A percentile compares a stretch with the other conserved stretches of the same genome.
Evolutionary conservation across 169 alveolate species (phyloP).

Genomic region (Plasmodium vinckei): DNA sequence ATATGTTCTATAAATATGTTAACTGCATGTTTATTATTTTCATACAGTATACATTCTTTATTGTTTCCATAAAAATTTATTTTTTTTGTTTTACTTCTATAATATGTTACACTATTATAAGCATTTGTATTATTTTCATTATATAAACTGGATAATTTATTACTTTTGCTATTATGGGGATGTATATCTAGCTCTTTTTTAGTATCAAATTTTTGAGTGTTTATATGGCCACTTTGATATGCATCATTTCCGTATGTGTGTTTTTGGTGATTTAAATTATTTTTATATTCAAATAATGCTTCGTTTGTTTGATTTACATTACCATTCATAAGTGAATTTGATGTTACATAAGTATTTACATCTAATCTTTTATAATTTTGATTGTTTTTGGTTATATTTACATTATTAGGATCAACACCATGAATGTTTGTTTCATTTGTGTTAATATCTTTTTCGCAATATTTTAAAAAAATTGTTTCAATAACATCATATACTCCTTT

Average conservation of each 20-base stretch:
- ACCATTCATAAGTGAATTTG: neutral
- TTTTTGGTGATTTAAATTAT: neutral
- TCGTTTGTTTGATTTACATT: neutral
- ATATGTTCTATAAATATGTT: constrained; percentile 65
- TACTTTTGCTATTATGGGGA: neutral
- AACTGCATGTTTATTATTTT: constrained; percentile 14
- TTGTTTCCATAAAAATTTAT: neutral
- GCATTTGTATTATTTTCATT: neutral
- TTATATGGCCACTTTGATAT: neutral
- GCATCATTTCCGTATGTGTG: neutral
- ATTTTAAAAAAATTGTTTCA: constrained; percentile 32
- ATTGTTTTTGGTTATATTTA: neutral
- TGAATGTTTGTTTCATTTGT: neutral
- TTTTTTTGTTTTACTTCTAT: neutral
- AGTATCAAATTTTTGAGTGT: neutral
- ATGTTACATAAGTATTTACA: neutral
- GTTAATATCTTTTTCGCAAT: neutral
- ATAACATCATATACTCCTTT: constrained; percentile 65
- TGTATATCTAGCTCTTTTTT: neutral
- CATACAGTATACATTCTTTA: constrained; percentile 29
- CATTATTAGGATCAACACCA: neutral
- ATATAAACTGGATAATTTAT: neutral
- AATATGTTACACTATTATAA: neutral
- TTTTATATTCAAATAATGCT: neutral
- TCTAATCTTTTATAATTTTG: neutral